Conservation (phyloP, 2,329 filamentous ascomycete genomes). For the Stachybotrys chlorohalonatus region DNA sequence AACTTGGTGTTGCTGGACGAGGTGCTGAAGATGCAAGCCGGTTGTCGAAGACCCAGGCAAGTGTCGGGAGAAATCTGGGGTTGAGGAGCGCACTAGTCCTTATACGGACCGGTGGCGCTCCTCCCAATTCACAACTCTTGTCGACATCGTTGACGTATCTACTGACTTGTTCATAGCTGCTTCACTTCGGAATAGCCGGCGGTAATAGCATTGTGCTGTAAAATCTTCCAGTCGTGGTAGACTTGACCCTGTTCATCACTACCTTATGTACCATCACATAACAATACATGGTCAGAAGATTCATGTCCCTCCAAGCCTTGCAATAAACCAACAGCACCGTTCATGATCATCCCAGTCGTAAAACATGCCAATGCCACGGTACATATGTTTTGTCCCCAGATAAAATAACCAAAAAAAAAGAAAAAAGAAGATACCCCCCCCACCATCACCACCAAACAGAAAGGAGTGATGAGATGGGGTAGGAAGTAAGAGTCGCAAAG, state of each 20-base stretch:
- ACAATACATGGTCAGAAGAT: neutral
- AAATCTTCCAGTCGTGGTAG: no score
- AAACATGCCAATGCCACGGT: neutral
- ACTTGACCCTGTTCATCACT: no score
- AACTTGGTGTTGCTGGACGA: neutral
- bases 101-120: neutral
- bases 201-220: no score
- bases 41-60: neutral
- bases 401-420: no score
- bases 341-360: neutral
- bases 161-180: no score
- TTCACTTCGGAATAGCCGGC: no score
- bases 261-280: neutral
- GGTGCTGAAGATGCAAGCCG: neutral
- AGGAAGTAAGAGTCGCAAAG: neutral
- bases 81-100: conserved; percentile 3
- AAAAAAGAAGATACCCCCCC: no score
- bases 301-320: neutral
- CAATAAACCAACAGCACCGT: neutral
- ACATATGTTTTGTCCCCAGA: no score
- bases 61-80: neutral
- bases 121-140: no score
- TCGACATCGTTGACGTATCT: no score
- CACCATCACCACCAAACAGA: no score
- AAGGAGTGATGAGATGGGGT: neutral